Base-by-base conservation (phyloP, 2,329 filamentous ascomycete species). In the Bipolaris bicolor region DNA sequence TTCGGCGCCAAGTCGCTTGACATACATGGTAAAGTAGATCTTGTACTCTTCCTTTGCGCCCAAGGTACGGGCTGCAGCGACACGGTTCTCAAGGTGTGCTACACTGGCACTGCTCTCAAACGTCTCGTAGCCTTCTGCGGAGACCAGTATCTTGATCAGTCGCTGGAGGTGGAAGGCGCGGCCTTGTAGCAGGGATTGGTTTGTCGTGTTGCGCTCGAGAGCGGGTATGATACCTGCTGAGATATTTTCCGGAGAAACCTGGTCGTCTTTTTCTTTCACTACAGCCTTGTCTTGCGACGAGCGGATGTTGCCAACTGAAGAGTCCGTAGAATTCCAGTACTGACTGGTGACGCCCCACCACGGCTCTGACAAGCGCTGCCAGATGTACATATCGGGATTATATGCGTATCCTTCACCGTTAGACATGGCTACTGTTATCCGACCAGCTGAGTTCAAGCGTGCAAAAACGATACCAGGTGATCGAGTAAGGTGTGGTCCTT, bases 281-380 rank as follows among this genome's bases (percentile, higher is more conserved):
- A 61, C 54, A 2, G 63, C 56, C 22, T 69, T 67, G 33, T 72
- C 66, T 36, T 63, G 57, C 1, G 87, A 88, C 2, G 90, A 87
- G 63, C 92, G 88, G 36, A 97, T 78, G 49, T 92, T 90, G 46
- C 90, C 88, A 51, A 97, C 87, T 0, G 92, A 92, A 1, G 92
- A 92, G 70, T 97, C 95, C 51, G 92, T 96, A 0, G 92, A 96
- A 76, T 99, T 98, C 96, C 95, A 99, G 76, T 99, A 99, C 74
- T 99, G 95, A 66, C 91, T 96, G 16, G 93, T 93, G 0, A 98
- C 92, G 0, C 94, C 94, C 92, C 95, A 99, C 95, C 95, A 99
- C 1, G 91, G 86, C 74, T 99, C 96, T 2, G 92, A 96, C n/a
- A 99, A 82, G 9, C 93, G 88, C 76, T 98, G 94, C 95, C 95